phyloP scores from a whole-genome alignment of 1,139 yeast species.

The Saccharomyces hybrid region DNA sequence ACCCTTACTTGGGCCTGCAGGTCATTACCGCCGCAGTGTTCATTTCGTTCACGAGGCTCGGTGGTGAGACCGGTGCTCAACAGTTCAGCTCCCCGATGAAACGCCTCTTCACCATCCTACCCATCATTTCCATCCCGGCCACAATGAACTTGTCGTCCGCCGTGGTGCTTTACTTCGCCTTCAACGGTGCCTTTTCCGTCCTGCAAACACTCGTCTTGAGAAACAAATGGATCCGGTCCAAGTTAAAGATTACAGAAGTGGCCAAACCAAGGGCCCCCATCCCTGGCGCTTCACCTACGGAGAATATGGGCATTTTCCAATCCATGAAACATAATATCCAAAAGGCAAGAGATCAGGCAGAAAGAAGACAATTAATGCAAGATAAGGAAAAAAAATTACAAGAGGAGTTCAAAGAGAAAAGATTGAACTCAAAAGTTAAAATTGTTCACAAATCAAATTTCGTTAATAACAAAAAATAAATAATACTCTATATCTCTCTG shows the following conservation, averaged over 20 bases:
- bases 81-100: constrained; percentile 64
- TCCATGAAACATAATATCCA: constrained; percentile 58
- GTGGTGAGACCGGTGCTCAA: constrained; percentile 87
- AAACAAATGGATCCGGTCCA: constrained; percentile 48
- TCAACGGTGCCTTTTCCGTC: constrained; percentile 68
- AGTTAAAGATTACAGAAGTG: constrained; percentile 59
- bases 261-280: constrained; percentile 35
- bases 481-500: constrained; percentile 5
- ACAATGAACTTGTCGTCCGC: constrained; percentile 84
- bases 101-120: constrained; percentile 64
- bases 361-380: constrained; percentile 34
- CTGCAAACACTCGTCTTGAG: constrained; percentile 63
- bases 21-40: constrained; percentile 75
- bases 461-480: constrained; percentile 13
- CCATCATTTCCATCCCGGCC: constrained; percentile 73
- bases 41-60: constrained; percentile 65
- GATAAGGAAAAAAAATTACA: constrained; percentile 31
- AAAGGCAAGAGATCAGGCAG: constrained; percentile 47
- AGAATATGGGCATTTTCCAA: constrained; percentile 39
- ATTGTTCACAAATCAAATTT: constrained; percentile 32
- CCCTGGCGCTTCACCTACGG: constrained; percentile 38
- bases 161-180: constrained; percentile 75
- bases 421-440: constrained; percentile 30
- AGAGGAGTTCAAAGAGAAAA: constrained; percentile 30
- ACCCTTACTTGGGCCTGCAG: constrained; percentile 87